Evolutionary conservation across 179 eudicot species (phyloP), one percentile per base, ranked within the genome.

Genomic region (Spergularia azorica): DNA sequence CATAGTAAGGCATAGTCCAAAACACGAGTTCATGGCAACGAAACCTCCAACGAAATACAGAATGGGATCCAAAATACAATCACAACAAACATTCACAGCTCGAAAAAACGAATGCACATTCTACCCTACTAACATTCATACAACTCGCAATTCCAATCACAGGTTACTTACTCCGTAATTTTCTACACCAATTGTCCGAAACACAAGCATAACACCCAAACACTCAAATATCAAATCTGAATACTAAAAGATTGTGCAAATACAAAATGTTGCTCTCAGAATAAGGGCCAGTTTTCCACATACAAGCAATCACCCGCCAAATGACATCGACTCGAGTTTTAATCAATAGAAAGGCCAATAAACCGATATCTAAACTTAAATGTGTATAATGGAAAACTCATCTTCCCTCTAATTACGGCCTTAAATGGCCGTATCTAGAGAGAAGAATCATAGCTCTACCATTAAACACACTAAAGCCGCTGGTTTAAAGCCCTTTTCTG

Each of bases 281-380:
- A 65, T 26, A 39, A 39, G 51, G 52, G 69, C 69, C 69, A 65
- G 71, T 67, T 67, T n/a, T 67, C 71, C 55, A 67, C 71, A 67
- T 1, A 46, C 2, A 52, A 67, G 46, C 71, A 67, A 46, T 46
- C 14, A 67, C 9, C 41, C 52, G 36, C 8, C 11, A n/a, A 41
- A 9, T 26, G 12, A 66, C 70, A 66, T 0, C 52, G 26, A 5
- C 70, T 66, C 70, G 11, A 66, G 26, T 16, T 39, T 39, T 65
- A 65, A 65, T 17, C 1, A 12, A 65, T 14, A 41, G 69, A 65
- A 65, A 65, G 13, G 12, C 20, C 20, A 65, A 5, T 15, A 41
- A 41, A 14, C 13, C 69, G 13, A 39, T 9, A 13, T 2, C 20
- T 2, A 13, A 2, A 16, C 18, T 12, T 43, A 54, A 41, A 16